Base-by-base conservation (phyloP, 306 rosid species). In the Dryas octopetala region DNA sequence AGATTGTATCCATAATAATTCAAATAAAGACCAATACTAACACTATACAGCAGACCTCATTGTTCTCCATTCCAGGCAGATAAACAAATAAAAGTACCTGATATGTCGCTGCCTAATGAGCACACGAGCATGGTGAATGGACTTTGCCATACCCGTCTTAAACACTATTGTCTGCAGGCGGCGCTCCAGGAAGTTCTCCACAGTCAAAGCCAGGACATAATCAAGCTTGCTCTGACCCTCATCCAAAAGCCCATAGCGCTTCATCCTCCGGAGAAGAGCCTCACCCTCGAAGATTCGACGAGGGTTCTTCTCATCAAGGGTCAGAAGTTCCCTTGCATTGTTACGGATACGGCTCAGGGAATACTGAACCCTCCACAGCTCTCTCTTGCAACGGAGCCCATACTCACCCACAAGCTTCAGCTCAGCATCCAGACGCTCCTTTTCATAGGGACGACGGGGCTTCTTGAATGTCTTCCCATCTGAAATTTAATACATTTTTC, bases 381-480 rank as follows among this genome's bases (percentile, higher is more conserved):
- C 71, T 53, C 79, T 75, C 79, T 75, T 75, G 49, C 73, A 75
- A 10, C 79, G 52, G 9, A 75, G 79, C 45, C 79, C 79, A 8
- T 52, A 75, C 71, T 75, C 79, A 2, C 79, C 79, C 4, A 65
- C 79, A 19, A 75, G 73, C 71, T 75, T 75, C 26, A 75, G 69
- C 79, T 75, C 79, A 15, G 79, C 79, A 66, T 75, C 79, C 72
- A 75, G 78, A 2, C 91, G 93, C 23, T 89, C 91, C 88, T 89
- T 89, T 86, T 89, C 90, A 67, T 89, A 89, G 0, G 91, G 91
- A 45, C 95, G 91, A 9, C 95, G 88, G 0, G 91, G 95, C 80
- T 89, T 89, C 89, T 89, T 89, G 72, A 89, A 87, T 0, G 95
- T 89, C 74, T 89, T 89, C 26, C 95, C 95, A 78, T 89, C 91